Evolutionary conservation across 2,329 filamentous ascomycete species (phyloP).

Genomic region (Orbilia blumenaviensis): DNA sequence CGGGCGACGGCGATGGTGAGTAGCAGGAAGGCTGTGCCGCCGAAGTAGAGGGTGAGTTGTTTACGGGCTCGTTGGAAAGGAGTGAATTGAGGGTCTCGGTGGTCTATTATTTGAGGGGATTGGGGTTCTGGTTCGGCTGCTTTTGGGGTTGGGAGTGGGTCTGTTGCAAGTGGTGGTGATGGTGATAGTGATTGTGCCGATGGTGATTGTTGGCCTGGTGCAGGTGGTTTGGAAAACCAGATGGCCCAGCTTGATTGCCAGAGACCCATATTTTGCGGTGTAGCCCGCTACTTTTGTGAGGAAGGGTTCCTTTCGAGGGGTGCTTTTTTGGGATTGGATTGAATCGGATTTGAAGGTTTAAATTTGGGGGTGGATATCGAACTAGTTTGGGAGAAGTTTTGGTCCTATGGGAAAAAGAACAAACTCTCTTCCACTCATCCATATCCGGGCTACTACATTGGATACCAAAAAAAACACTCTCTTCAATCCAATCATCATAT

Average conservation of each 20-base stretch:
- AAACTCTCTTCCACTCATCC: no score
- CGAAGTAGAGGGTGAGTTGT: constrained; percentile 76
- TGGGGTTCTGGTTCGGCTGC: constrained; percentile 10
- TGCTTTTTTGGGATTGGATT: no score
- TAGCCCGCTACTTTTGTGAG: no score
- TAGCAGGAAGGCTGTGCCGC: constrained; percentile 78
- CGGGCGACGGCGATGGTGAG: constrained; percentile 77
- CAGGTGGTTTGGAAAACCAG: constrained; percentile 25
- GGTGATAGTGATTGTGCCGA: neutral
- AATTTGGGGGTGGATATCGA: no score
- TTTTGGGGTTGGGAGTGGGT: neutral
- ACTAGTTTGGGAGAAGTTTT: no score
- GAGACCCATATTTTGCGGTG: constrained; percentile 34
- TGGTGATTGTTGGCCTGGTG: neutral
- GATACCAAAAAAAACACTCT: no score
- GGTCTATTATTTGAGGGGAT: neutral
- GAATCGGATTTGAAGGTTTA: no score
- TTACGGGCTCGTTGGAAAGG: constrained; percentile 66
- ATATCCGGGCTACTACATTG: no score
- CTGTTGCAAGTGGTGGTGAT: no score
- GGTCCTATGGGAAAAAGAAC: no score
- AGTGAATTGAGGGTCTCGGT: constrained; percentile 45
- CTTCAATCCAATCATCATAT: no score
- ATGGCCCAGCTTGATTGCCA: constrained; percentile 39
- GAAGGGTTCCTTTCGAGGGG: neutral